Evolutionary conservation across 495 filamentous ascomycete genomes (phyloP).

Genomic region (Podospora pseudoanserina): DNA sequence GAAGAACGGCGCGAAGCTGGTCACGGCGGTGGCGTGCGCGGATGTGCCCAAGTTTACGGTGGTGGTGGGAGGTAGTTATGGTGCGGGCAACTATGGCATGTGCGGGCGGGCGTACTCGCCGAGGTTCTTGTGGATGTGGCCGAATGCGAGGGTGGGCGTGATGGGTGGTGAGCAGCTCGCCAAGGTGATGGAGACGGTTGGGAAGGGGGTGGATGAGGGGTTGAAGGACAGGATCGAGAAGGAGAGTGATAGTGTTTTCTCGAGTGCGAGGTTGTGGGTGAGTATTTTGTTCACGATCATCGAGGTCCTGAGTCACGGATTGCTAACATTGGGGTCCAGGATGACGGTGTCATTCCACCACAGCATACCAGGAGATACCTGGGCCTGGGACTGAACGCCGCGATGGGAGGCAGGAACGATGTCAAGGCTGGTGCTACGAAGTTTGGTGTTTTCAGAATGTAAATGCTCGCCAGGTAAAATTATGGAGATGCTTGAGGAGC

Average conservation of each 20-base stretch:
- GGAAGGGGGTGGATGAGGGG: conserved; percentile 74
- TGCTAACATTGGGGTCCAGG: conserved; percentile 40
- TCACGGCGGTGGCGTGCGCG: conserved; percentile 92
- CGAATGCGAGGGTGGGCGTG: conserved; percentile 88
- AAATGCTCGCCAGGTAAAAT: conserved; percentile 6
- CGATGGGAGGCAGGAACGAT: conserved; percentile 63
- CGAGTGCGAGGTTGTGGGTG: conserved; percentile 84
- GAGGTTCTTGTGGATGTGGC: conserved; percentile 95
- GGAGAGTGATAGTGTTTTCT: conserved; percentile 86
- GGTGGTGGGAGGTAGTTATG: conserved; percentile 88
- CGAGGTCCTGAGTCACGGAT: neutral
- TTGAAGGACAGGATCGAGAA: conserved; percentile 81
- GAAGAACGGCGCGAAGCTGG: conserved; percentile 96
- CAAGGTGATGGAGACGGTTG: conserved; percentile 91
- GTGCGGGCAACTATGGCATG: conserved; percentile 66
- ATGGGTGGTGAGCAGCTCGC: conserved; percentile 95
- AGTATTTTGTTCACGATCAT: conserved; percentile 23
- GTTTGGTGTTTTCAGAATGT: conserved; percentile 99
- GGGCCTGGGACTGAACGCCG: conserved; percentile 76
- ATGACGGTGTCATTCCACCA: conserved; percentile 91
- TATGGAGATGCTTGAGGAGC: neutral
- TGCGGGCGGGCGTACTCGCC: conserved; percentile 92
- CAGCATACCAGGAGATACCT: conserved; percentile 80
- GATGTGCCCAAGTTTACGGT: conserved; percentile 97
- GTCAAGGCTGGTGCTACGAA: conserved; percentile 60